phyloP scores from a whole-genome alignment of 495 filamentous ascomycete genomes.

The Patellaria atrata region DNA sequence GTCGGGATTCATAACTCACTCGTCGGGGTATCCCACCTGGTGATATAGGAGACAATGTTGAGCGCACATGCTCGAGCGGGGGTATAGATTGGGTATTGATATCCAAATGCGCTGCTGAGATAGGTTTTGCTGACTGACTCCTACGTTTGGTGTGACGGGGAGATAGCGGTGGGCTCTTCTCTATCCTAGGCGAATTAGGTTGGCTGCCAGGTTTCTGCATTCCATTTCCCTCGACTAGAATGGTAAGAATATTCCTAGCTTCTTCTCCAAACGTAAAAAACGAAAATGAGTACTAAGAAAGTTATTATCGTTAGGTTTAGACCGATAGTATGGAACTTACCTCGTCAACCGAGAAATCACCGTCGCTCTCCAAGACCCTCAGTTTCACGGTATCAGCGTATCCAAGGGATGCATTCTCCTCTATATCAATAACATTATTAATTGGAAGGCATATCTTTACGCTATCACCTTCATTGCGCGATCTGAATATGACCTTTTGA shows the following conservation, averaged over 20 bases:
- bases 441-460: constrained; percentile 91
- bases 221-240: constrained; percentile 50
- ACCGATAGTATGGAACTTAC: constrained; percentile 32
- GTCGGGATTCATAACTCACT: constrained; percentile 20
- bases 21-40: constrained; percentile 18
- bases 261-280: constrained; percentile 84
- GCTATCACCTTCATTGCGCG: constrained; percentile 92
- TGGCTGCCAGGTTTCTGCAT: constrained; percentile 24
- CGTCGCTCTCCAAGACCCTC: constrained; percentile 77
- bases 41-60: constrained; percentile 45
- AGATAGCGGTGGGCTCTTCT: too few relatives aligned
- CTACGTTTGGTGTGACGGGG: too few relatives aligned
- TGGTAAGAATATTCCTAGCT: constrained; percentile 63
- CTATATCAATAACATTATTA: constrained; percentile 78
- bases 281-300: constrained; percentile 78
- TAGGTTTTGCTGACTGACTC: too few relatives aligned
- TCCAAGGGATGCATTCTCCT: constrained; percentile 81
- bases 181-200: too few relatives aligned
- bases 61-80: constrained; percentile 49
- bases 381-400: constrained; percentile 93
- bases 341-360: constrained; percentile 91
- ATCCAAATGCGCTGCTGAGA: too few relatives aligned
- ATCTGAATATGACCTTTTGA: constrained; percentile 88
- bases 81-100: too few relatives aligned
- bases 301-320: constrained; percentile 11